phyloP scores from a whole-genome alignment of 495 filamentous ascomycete genomes.

The Penicillium maclennaniae region DNA sequence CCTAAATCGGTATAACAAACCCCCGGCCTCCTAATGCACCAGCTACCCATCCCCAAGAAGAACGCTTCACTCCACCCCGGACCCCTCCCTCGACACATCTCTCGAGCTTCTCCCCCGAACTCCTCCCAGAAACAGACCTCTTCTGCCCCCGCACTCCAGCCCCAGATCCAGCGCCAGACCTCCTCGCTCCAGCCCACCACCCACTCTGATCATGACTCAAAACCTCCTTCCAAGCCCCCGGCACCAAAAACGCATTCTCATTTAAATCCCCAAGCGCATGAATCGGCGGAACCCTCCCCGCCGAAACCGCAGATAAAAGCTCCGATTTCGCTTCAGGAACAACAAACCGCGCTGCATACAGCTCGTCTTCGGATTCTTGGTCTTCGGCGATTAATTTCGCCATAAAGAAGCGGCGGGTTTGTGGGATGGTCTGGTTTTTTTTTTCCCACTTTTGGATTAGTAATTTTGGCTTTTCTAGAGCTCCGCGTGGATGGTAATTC shows the following conservation, averaged over 20 bases:
- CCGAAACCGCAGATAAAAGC: background rate
- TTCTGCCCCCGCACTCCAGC: background rate
- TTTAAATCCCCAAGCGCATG: conserved; percentile 3
- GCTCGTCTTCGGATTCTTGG: conserved; percentile 23
- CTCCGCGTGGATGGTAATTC: background rate
- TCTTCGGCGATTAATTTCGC: conserved; percentile 34
- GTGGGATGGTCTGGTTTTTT: conserved; percentile 35
- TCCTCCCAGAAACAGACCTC: conserved; percentile 10
- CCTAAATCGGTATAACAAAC: background rate
- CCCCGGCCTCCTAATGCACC: background rate
- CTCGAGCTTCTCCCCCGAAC: conserved; percentile 11
- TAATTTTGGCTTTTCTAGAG: background rate
- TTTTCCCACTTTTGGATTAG: conserved; percentile 2
- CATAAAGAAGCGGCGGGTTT: conserved; percentile 38
- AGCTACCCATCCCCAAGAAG: background rate
- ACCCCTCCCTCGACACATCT: background rate
- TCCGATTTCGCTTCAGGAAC: conserved; percentile 16
- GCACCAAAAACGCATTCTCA: conserved; percentile 12
- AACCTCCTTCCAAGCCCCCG: conserved; percentile 12
- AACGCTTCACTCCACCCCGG: background rate
- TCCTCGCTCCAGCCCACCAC: conserved; percentile 18
- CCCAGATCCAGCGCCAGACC: conserved; percentile 1
- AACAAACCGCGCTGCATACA: conserved; percentile 29
- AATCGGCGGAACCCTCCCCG: background rate
- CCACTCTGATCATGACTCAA: conserved; percentile 14